phyloP scores from a whole-genome alignment of 805 yeast genomes.

The Zygotorulaspora sp. region DNA sequence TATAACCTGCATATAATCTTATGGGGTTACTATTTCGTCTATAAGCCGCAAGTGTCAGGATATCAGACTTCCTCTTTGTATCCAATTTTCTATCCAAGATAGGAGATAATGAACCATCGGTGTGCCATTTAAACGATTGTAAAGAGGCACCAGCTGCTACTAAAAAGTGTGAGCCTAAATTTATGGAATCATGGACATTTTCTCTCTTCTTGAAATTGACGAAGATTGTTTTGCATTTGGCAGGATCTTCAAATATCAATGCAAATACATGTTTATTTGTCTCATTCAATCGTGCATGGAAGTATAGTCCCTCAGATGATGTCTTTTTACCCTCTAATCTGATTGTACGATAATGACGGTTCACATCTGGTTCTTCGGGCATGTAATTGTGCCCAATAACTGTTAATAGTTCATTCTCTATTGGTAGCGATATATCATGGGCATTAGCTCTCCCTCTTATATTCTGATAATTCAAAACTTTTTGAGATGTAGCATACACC shows the following conservation, averaged over 20 bases:
- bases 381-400: not conserved
- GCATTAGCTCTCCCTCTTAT: too few species aligned
- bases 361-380: not conserved
- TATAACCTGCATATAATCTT: conserved; percentile 13
- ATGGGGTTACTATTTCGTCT: not conserved
- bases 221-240: not conserved
- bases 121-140: conserved; percentile 2
- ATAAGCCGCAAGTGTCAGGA: conserved; percentile 9
- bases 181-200: conserved; percentile 10
- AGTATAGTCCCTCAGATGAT: conserved; percentile 4
- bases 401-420: not conserved
- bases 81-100: conserved; percentile 2
- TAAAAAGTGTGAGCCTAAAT: conserved; percentile 9
- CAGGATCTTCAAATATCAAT: not conserved
- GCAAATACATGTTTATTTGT: conserved; percentile 6
- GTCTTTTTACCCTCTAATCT: conserved; percentile 3
- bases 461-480: not conserved
- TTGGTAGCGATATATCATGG: too few species aligned
- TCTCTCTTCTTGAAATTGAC: conserved; percentile 2
- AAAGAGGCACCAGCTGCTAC: conserved; percentile 8
- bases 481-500: conserved; percentile 2
- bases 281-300: conserved; percentile 4
- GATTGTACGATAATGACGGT: not conserved
- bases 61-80: conserved; percentile 13
- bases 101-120: not conserved